A percentile compares a stretch with the other conserved stretches of the same genome.
Conservation (phyloP, 2,329 filamentous ascomycete genomes). For the Talaromyces sp. region DNA sequence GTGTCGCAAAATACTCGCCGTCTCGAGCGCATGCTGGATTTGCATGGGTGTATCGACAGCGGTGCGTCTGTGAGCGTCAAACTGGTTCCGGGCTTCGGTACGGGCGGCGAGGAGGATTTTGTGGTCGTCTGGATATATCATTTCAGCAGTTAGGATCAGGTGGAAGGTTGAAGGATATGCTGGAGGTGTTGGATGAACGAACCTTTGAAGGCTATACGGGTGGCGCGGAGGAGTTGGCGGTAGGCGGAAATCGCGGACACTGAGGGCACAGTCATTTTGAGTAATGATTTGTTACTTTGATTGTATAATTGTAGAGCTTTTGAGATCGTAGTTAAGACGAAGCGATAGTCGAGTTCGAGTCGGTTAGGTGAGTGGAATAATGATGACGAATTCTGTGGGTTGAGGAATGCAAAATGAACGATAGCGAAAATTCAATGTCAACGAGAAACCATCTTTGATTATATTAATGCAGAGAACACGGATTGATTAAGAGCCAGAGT, state of each 20-base stretch:
- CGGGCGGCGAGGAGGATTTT: constrained; percentile 68
- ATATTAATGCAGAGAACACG: background rate
- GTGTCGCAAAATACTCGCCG: constrained; percentile 72
- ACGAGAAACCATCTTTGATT: background rate
- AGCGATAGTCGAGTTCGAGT: background rate
- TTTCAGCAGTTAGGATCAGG: background rate
- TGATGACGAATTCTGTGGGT: background rate
- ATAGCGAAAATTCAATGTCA: background rate
- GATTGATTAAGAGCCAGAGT: background rate
- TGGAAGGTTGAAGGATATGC: background rate
- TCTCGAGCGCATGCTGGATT: constrained; percentile 75
- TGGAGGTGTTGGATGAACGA: constrained; percentile 5
- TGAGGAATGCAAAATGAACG: background rate
- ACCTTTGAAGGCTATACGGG: constrained; percentile 81
- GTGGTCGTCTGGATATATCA: constrained; percentile 59
- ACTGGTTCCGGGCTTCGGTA: constrained; percentile 67
- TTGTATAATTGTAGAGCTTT: background rate
- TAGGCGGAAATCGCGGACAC: constrained; percentile 71
- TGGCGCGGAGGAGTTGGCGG: constrained; percentile 74
- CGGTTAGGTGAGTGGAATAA: background rate
- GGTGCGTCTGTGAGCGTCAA: constrained; percentile 64
- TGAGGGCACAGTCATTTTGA: constrained; percentile 33
- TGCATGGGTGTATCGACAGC: constrained; percentile 59
- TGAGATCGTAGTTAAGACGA: background rate
- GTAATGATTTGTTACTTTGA: background rate